phyloP scores from a whole-genome alignment of 177 flowering plant genomes.

The Telopea speciosissima region DNA sequence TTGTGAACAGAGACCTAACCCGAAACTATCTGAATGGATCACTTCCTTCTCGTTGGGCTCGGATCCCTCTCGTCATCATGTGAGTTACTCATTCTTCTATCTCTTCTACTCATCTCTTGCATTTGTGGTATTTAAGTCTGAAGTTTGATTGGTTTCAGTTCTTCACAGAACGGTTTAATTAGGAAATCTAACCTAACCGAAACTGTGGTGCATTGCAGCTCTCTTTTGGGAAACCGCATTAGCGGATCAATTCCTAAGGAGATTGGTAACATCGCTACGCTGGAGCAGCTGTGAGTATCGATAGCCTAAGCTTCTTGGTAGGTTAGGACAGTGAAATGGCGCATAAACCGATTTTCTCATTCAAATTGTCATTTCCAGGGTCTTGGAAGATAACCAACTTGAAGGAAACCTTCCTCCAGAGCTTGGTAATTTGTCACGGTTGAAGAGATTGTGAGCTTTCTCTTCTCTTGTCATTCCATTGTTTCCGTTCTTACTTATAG shows the following conservation, averaged over 20 bases:
- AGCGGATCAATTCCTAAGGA: conserved; percentile 61
- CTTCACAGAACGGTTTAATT: background rate
- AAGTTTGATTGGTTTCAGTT: background rate
- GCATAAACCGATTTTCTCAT: background rate
- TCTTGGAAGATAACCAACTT: conserved; percentile 56
- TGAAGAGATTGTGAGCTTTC: conserved; percentile 57
- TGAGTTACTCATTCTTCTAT: conserved; percentile 28
- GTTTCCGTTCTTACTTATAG: background rate
- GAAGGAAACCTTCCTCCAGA: conserved; percentile 49
- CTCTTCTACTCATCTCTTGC: background rate
- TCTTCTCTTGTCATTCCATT: background rate
- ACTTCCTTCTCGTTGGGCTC: conserved; percentile 46
- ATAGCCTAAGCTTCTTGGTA: background rate
- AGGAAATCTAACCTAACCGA: background rate
- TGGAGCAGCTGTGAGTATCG: conserved; percentile 53
- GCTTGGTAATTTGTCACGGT: conserved; percentile 49
- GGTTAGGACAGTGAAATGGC: background rate
- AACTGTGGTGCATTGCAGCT: conserved; percentile 27
- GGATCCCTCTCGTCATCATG: conserved; percentile 42
- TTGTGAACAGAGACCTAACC: conserved; percentile 51
- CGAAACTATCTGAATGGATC: conserved; percentile 72
- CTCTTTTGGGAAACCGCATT: conserved; percentile 59
- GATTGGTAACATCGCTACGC: conserved; percentile 50
- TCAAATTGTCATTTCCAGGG: conserved; percentile 28
- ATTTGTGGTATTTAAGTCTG: no score